Base-by-base conservation (phyloP, 2,329 filamentous ascomycete species). In the Coleophoma crateriformis region DNA sequence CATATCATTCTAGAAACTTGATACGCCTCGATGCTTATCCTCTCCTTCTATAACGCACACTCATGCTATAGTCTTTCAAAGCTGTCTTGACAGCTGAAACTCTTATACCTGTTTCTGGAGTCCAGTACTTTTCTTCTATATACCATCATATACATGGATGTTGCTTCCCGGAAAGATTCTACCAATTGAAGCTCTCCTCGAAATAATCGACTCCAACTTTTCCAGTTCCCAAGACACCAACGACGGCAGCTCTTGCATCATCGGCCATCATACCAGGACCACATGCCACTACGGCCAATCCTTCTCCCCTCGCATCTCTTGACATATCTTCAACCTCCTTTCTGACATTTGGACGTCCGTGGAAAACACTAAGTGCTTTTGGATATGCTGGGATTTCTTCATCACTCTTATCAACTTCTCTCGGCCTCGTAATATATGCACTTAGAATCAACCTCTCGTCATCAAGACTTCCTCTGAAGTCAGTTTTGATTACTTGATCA, bases 351-450 rank as follows among this genome's bases (percentile, higher is more conserved):
- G 68, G 70, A 5, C 72, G 62, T 0, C 64, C 62, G 20, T 52
- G 42, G 7, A 58, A 40, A 17, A 65, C 19, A 6, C 52, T 48
- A 2, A 63, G 59, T 8, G 49, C 47, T 12, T 54, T 47, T 1
- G 59, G 56, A 47, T 32, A 38, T 35, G 19, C 14, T 10, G 19
- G 17, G 6, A 27, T 27, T 4, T 46, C 19, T 32, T 46, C 39
- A 27, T 35, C 44, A 43, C 44, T 47, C 13, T 44, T 44, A 10
- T 44, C 19, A 11, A 44, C 27, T 15, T 44, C 41, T n/a, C 8
- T 44, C 7, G 41, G 19, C 32, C 27, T 20, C 4, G 69, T 71
- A 0, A 71, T 53, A 47, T 72, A 70, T 0, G 74, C 54, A 3
- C 68, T 60, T 8, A 75, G 45, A 1, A 61, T 55, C 2, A 74